Percentiles rank a stretch among this genome's conserved stretches.
These are phyloP conservation scores for Pneumocystis murina DNA, from an alignment of 1,139 yeast species.

Conservation along the genomic window DNA sequence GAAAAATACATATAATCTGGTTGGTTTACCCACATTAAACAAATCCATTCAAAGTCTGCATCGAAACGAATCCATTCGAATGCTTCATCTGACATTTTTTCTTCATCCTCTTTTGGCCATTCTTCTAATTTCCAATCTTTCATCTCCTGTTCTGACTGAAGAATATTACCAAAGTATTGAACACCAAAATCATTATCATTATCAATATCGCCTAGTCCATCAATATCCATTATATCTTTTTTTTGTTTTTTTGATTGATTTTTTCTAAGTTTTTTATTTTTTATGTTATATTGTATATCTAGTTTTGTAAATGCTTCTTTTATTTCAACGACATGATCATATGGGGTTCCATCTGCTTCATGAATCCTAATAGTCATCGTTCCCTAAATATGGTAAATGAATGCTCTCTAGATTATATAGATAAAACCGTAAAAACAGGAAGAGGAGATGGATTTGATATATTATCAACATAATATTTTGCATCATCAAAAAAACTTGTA, in stretches of 20 bases:
- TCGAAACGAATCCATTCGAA: constrained; percentile 96
- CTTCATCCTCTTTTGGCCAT: constrained; percentile 60
- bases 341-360: constrained; percentile 98
- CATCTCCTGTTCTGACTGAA: constrained; percentile 45
- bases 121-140: constrained; percentile 62
- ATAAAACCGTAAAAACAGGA: constrained; percentile 22
- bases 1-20: constrained; percentile 94
- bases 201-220: constrained; percentile 16
- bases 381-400: constrained; percentile 29
- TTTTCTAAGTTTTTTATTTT: constrained; percentile 59
- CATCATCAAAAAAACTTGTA: constrained; percentile 29
- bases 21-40: constrained; percentile 63
- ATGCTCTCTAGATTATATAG: constrained; percentile 7
- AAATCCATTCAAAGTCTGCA: constrained; percentile 95
- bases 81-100: constrained; percentile 58
- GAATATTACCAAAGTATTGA: constrained; percentile 66
- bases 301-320: constrained; percentile 73
- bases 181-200: constrained; percentile 30
- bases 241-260: constrained; percentile 30
- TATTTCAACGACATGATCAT: constrained; percentile 88
- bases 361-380: constrained; percentile 95
- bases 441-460: constrained; percentile 14
- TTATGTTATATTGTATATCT: constrained; percentile 89
- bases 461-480: constrained; percentile 23
- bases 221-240: constrained; percentile 16